Conservation (phyloP, 306 rosid genomes). For the Trifolium repens region DNA sequence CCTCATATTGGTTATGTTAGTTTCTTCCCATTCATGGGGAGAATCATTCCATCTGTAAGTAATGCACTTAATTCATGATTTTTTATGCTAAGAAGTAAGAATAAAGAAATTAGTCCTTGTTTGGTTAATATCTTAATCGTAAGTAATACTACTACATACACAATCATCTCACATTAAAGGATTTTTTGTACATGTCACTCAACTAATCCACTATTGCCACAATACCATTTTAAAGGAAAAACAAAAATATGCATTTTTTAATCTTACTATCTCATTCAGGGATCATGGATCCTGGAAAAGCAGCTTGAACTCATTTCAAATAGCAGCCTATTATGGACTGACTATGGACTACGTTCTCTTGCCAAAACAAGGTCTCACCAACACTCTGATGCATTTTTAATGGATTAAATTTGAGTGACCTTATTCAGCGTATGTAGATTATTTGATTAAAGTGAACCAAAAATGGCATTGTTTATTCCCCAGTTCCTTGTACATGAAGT, state of each 20-base stretch:
- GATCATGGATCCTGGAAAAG: constrained; percentile 84
- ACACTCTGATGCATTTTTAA: constrained; percentile 19
- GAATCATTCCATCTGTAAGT: constrained; percentile 85
- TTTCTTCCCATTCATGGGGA: constrained; percentile 87
- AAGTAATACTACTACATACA: too few relatives aligned
- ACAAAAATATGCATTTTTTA: background rate
- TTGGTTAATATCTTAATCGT: background rate
- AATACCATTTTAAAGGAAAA: too few relatives aligned
- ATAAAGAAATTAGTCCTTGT: background rate
- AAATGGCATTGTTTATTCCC: constrained; percentile 6
- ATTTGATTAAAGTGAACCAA: constrained; percentile 31
- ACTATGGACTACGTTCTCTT: constrained; percentile 92
- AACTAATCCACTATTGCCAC: too few relatives aligned
- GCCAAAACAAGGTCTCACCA: constrained; percentile 74
- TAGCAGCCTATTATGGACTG: constrained; percentile 75
- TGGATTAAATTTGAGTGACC: background rate
- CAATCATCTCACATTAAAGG: too few relatives aligned
- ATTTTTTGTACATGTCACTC: too few relatives aligned
- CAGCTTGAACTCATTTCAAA: constrained; percentile 86
- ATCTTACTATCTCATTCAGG: constrained; percentile 50
- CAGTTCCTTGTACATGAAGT: constrained; percentile 89
- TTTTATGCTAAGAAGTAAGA: background rate
- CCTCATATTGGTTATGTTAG: constrained; percentile 85
- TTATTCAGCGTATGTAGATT: constrained; percentile 35
- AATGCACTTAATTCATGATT: constrained; percentile 5